Conservation (phyloP, 768 basidiomycete genomes). For the Chalciporus pseudorubinellus region DNA sequence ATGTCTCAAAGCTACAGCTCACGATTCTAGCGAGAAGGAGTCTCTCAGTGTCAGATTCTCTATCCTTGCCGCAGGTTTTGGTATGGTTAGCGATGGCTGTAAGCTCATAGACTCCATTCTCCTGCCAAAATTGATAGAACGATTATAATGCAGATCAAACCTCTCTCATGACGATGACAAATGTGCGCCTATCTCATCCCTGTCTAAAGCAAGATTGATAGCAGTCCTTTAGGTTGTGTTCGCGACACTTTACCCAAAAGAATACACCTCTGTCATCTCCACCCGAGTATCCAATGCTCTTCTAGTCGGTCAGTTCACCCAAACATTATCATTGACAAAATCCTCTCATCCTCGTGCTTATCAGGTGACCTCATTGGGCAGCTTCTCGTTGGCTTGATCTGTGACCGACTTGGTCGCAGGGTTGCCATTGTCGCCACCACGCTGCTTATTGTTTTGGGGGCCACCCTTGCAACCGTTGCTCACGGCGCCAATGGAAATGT, state of each 20-base stretch:
- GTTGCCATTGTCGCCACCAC: conserved; percentile 72
- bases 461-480: conserved; percentile 65
- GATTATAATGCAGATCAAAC: conserved; percentile 52
- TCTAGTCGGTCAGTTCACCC: conserved; percentile 52
- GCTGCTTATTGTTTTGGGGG: conserved; percentile 64
- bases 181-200: conserved; percentile 36
- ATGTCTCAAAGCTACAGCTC: conserved; percentile 21
- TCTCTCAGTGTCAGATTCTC: conserved; percentile 58
- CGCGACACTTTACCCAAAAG: conserved; percentile 58
- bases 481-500: conserved; percentile 56
- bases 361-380: conserved; percentile 63
- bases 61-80: conserved; percentile 62
- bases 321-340: background rate
- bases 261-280: conserved; percentile 58
- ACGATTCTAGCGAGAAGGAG: conserved; percentile 37
- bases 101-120: conserved; percentile 14
- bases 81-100: conserved; percentile 65
- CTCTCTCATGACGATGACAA: conserved; percentile 68
- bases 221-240: conserved; percentile 51
- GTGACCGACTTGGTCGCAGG: conserved; percentile 73
- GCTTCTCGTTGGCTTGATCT: conserved; percentile 61
- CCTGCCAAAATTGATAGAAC: conserved; percentile 2
- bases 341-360: conserved; percentile 3
- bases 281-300: conserved; percentile 72
- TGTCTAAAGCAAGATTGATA: background rate